Conservation (phyloP, 2,329 filamentous ascomycete genomes). For the Bipolaris victoriae region DNA sequence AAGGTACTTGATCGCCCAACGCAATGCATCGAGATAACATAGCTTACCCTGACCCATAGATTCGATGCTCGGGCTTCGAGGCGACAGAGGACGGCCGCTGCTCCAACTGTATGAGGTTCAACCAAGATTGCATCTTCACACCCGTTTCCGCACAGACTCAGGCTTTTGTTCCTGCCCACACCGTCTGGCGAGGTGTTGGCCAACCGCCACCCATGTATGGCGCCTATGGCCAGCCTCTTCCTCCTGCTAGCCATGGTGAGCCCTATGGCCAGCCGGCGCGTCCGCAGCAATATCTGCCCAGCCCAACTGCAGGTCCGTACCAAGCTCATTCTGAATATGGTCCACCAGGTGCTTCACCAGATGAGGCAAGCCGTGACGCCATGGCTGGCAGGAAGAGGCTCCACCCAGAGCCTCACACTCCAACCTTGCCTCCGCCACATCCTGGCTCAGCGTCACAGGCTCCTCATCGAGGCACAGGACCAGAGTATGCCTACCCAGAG, state of each 20-base stretch:
- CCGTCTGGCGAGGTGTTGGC: constrained; percentile 61
- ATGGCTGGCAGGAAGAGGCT: constrained; percentile 54
- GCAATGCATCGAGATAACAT: background rate
- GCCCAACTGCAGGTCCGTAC: constrained; percentile 54
- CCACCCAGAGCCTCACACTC: constrained; percentile 58
- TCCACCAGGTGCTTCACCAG: constrained; percentile 43
- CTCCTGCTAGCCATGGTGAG: constrained; percentile 45
- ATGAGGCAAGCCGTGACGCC: constrained; percentile 48
- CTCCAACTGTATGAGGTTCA: constrained; percentile 74
- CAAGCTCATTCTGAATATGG: constrained; percentile 43
- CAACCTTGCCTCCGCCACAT: constrained; percentile 57
- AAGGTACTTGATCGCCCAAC: constrained; percentile 54
- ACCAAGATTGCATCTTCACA: constrained; percentile 78
- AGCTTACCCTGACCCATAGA: constrained; percentile 56
- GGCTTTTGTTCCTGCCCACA: constrained; percentile 75
- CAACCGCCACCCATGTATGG: constrained; percentile 58
- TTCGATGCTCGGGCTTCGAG: constrained; percentile 77
- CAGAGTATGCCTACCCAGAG: constrained; percentile 53
- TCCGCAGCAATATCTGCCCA: constrained; percentile 53
- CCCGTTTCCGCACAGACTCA: constrained; percentile 76
- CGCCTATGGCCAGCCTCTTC: constrained; percentile 59
- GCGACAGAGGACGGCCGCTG: constrained; percentile 73
- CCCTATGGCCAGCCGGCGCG: constrained; percentile 47
- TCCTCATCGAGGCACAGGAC: constrained; percentile 43
- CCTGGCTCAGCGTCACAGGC: constrained; percentile 52